Conservation (phyloP, 345 rosid species). For the Aurinia saxatilis region DNA sequence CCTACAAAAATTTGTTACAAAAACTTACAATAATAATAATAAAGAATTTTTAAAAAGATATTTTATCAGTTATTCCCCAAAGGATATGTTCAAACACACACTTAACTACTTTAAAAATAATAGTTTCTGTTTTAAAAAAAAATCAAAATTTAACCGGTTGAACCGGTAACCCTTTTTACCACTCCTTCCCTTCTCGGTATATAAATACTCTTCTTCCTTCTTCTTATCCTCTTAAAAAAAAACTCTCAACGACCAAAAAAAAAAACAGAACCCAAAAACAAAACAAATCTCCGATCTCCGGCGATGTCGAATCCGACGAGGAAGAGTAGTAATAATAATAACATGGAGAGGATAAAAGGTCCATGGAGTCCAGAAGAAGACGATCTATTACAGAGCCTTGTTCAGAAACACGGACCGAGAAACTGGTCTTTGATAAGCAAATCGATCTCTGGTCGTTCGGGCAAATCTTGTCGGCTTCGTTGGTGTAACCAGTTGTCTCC, state of each 20-base stretch:
- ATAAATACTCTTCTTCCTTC: constrained; percentile 16
- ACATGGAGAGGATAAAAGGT: constrained; percentile 84
- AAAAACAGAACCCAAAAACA: background rate
- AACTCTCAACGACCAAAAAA: background rate
- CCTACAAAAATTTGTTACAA: background rate
- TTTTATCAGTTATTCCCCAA: background rate
- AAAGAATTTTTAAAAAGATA: background rate
- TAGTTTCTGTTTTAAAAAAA: constrained; percentile 6
- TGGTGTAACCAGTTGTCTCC: constrained; percentile 99
- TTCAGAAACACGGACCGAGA: constrained; percentile 71
- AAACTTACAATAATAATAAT: too few relatives aligned
- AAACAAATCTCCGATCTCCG: constrained; percentile 8
- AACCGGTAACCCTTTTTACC: constrained; percentile 23
- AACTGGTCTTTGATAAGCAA: constrained; percentile 95
- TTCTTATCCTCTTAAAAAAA: constrained; percentile 24
- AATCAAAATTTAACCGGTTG: constrained; percentile 16
- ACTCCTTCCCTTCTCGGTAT: constrained; percentile 16
- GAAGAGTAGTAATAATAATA: constrained; percentile 29
- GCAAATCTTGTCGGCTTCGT: constrained; percentile 79
- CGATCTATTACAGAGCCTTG: constrained; percentile 61
- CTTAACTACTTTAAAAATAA: too few relatives aligned
- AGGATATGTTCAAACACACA: background rate
- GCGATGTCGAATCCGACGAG: constrained; percentile 17
- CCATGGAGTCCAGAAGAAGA: constrained; percentile 99
- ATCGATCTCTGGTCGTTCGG: constrained; percentile 91